phyloP scores from a whole-genome alignment of 2,329 filamentous ascomycete species.

The Neonectria neomacrospora region DNA sequence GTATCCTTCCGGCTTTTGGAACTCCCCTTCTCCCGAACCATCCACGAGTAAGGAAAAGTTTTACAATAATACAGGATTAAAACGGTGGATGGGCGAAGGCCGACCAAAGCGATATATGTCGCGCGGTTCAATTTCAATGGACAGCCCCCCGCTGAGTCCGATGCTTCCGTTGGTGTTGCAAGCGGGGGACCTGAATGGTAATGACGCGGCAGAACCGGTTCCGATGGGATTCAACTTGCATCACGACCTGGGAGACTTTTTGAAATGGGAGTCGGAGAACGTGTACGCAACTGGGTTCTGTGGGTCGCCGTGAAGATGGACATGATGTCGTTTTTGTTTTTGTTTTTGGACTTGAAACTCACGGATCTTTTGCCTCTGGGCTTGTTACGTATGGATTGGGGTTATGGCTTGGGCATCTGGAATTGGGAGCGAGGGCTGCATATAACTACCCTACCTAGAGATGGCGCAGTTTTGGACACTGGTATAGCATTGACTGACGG shows the following conservation, averaged over 20 bases:
- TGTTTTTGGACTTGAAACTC: slow-evolving; percentile 1
- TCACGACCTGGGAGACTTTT: slow-evolving; percentile 68
- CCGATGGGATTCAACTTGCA: slow-evolving; percentile 71
- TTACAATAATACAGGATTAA: slow-evolving; percentile 46
- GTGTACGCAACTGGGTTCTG: slow-evolving; percentile 52
- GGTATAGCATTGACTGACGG: neutral
- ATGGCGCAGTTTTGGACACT: neutral
- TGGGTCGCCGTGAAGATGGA: slow-evolving; percentile 25
- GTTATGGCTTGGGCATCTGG: neutral
- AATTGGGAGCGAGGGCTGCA: neutral
- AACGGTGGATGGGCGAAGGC: slow-evolving; percentile 52
- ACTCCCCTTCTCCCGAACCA: slow-evolving; percentile 39
- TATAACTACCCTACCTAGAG: neutral
- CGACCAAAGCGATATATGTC: slow-evolving; percentile 47
- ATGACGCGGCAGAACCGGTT: slow-evolving; percentile 48
- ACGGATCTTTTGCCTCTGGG: slow-evolving; percentile 3
- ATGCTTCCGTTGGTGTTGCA: slow-evolving; percentile 59
- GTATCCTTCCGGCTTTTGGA: slow-evolving; percentile 49
- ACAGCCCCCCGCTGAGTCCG: slow-evolving; percentile 62
- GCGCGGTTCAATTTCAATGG: slow-evolving; percentile 41
- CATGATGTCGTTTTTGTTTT: slow-evolving; percentile 6
- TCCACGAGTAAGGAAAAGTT: slow-evolving; percentile 48
- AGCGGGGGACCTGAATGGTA: slow-evolving; percentile 51
- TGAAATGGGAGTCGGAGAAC: slow-evolving; percentile 67
- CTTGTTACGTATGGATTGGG: neutral